A percentile compares a stretch with the other conserved stretches of the same genome.
phyloP scores from a whole-genome alignment of 1,284 basidiomycete species.

The Naganishia cerealis region DNA sequence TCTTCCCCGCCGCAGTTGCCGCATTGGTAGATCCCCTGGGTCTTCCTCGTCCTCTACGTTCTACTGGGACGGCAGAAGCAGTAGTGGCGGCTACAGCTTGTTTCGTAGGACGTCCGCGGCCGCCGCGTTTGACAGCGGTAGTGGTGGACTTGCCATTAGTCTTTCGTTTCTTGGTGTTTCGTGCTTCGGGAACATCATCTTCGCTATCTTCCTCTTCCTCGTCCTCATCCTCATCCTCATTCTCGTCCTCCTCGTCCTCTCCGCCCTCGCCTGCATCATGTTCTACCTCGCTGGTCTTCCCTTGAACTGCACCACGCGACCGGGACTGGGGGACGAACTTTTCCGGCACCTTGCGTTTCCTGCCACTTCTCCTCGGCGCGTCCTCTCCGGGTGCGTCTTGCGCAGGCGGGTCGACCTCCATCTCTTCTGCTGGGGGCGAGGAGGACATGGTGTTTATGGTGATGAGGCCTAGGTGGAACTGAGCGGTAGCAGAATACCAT shows the following conservation, averaged over 20 bases:
- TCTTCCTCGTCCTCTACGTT: conserved; percentile 29
- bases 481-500: background rate
- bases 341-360: conserved; percentile 25
- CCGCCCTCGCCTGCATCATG: conserved; percentile 31
- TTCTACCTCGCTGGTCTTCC: conserved; percentile 34
- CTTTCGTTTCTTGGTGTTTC: conserved; percentile 28
- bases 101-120: conserved; percentile 27
- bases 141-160: conserved; percentile 16
- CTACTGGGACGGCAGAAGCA: conserved; percentile 32
- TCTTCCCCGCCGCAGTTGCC: conserved; percentile 30
- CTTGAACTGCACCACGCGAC: conserved; percentile 19
- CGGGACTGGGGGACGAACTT: conserved; percentile 7
- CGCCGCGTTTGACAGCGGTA: conserved; percentile 34
- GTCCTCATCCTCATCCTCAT: conserved; percentile 31
- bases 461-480: background rate
- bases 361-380: conserved; percentile 22
- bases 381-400: background rate
- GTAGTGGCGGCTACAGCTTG: conserved; percentile 12
- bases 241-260: background rate
- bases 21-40: conserved; percentile 34
- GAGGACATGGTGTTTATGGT: conserved; percentile 9
- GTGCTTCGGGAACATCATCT: conserved; percentile 27
- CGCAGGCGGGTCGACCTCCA: conserved; percentile 8
- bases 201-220: conserved; percentile 37
- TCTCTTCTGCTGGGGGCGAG: conserved; percentile 2